Conservation (phyloP, 257 asterid species). For the Mentha longifolia region DNA sequence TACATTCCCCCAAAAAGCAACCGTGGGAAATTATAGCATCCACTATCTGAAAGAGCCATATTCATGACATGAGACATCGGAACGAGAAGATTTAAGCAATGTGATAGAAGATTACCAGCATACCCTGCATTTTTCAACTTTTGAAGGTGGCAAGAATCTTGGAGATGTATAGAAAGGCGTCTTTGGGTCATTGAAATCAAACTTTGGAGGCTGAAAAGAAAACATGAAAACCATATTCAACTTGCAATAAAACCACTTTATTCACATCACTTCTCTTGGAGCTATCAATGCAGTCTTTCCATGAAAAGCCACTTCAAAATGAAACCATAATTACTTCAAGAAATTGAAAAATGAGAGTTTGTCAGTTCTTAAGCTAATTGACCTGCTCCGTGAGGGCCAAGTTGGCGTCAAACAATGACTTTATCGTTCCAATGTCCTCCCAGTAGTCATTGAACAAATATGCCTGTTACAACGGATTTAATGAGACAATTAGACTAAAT, state of each 20-base stretch:
- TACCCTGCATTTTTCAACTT: conserved; percentile 92
- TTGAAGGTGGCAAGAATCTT: conserved; percentile 87
- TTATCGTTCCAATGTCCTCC: conserved; percentile 96
- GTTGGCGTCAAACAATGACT: conserved; percentile 90
- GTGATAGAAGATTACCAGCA: conserved; percentile 24
- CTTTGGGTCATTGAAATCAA: conserved; percentile 82
- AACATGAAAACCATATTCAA: conserved; percentile 29
- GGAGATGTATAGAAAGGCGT: conserved; percentile 91
- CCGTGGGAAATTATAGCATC: conserved; percentile 94
- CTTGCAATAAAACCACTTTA: not conserved
- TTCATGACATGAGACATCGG: conserved; percentile 34
- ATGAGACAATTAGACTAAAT: conserved; percentile 21
- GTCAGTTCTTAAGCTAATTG: not conserved
- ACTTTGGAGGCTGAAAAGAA: conserved; percentile 71
- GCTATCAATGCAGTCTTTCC: too few species aligned
- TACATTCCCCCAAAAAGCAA: conserved; percentile 83
- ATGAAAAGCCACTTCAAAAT: not conserved
- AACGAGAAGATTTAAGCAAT: conserved; percentile 13
- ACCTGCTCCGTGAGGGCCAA: conserved; percentile 96
- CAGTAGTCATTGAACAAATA: conserved; percentile 84
- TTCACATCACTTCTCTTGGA: not conserved
- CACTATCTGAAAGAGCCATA: conserved; percentile 58
- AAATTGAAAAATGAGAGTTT: not conserved
- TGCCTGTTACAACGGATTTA: conserved; percentile 54
- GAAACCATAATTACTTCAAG: not conserved